Base-by-base conservation (phyloP, 169 alveolate genomes). In the Perkinsus olseni region DNA sequence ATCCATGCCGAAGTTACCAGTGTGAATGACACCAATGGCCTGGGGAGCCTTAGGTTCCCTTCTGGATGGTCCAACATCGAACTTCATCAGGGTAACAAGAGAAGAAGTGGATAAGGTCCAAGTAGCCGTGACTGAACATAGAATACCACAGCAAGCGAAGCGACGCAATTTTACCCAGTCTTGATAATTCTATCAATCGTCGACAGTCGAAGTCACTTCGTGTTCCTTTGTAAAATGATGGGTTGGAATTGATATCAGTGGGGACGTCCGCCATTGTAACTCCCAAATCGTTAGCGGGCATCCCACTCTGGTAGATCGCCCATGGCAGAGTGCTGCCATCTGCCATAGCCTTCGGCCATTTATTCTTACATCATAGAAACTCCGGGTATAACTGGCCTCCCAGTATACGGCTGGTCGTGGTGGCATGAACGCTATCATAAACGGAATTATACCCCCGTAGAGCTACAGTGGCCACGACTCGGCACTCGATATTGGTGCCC, bases 81-180 rank as follows among this genome's bases (percentile, higher is more conserved):
- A 99, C 99, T 95, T 99, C 99, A 96, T 99, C 99, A 91, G 98
- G 99, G 37, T 99, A 99, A 94, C 99, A 99, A 39, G 99, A 99
- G 97, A 99, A 99, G 97, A 97, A 99, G 96, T 99, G 99, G 74
- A 99, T 98, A 82, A 99, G 97, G 94, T 98, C 96, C 50, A 98
- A 94, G 11, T 40, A 40, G 50, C 11, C 50, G 50, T 40, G 11
- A 3, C 50, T 40, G 50, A 40, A 40, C n/a, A n/a, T n/a, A n/a
- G n/a, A n/a, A n/a, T n/a, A n/a, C n/a, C n/a, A n/a, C n/a, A n/a
- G n/a, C n/a, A n/a, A n/a, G n/a, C n/a, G n/a, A n/a, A n/a, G n/a
- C n/a, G n/a, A n/a, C n/a, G n/a, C n/a, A 95, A 91, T 97, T 94
- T 95, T 99, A 99, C 4, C 99, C 99, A 38, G 99, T 98, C 91